Conservation (phyloP, 345 rosid species). For the Aegle marmelos region DNA sequence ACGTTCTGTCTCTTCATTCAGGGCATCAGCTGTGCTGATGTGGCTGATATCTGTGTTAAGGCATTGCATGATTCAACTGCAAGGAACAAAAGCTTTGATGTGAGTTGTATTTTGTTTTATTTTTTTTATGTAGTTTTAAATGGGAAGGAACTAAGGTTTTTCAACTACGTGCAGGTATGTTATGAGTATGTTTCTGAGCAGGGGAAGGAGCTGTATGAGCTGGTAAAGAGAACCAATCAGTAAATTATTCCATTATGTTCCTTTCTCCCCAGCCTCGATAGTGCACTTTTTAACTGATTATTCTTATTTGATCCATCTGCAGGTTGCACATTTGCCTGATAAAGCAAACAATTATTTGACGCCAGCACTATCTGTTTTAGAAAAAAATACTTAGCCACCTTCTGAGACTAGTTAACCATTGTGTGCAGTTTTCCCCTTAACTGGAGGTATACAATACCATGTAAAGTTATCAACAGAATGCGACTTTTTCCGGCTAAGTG, state of each 20-base stretch:
- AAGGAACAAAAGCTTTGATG: slow-evolving; percentile 95
- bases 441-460: neutral
- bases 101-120: slow-evolving; percentile 28
- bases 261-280: neutral
- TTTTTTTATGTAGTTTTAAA: neutral
- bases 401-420: neutral
- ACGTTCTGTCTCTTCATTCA: slow-evolving; percentile 17
- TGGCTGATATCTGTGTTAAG: slow-evolving; percentile 91
- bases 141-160: slow-evolving; percentile 5
- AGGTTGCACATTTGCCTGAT: slow-evolving; percentile 97
- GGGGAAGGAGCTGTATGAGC: slow-evolving; percentile 85
- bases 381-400: slow-evolving; percentile 69
- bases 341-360: slow-evolving; percentile 97
- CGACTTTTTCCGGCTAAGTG: neutral
- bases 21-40: slow-evolving; percentile 94
- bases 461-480: neutral
- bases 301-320: slow-evolving; percentile 12
- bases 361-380: slow-evolving; percentile 80
- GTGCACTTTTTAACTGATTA: neutral
- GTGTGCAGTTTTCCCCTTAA: neutral
- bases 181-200: slow-evolving; percentile 84
- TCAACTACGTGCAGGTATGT: slow-evolving; percentile 59
- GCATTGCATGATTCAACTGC: slow-evolving; percentile 91
- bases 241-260: neutral
- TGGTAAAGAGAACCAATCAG: slow-evolving; percentile 44